Base-by-base conservation (phyloP, 768 basidiomycete genomes). In the Podaxis sp. region DNA sequence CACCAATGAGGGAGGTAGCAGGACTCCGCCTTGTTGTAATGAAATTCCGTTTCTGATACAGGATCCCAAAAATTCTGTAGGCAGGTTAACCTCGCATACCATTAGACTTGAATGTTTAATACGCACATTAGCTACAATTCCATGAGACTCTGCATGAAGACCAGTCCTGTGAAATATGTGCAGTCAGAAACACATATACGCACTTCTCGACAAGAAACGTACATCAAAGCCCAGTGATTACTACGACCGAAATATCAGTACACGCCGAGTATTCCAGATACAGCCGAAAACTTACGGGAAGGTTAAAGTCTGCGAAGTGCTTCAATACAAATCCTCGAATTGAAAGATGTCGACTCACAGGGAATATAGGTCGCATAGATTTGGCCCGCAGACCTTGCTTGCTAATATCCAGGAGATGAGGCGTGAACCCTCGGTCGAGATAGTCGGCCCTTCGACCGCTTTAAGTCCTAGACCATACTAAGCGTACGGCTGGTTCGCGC, bases 221-320 rank as follows among this genome's bases (percentile, higher is more conserved):
- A 93, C 92, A 96, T 87, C 40, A 96, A 71, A 2, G 88, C 75
- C 94, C 95, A 97, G 72, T 96, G 95, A 71, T 96, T 96, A 17
- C 91, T 94, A 48, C 15, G 44, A 48, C 15, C 30, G 8, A 36
- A 28, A 22, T 51, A 20, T 49, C 52, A 64, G 38, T 28, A 28
- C 55, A 64, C 44, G 68, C 54, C 15, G 12, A 15, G 50, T 52
- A 59, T 30, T 15, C 8, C 33, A 58, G 12, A 0, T 28, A 26
- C 6, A 63, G 44, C 44, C 8, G 15, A 64, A 30, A 22, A 81
- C 91, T 81, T 71, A 93, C 87, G 95, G 95, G 69, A 96, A 96
- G 2, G 95, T 96, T 67, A 95, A 73, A 1, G 93, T 92, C 91
- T 93, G 59, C 8, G 24, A 56, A n/a, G 38, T n/a, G 41, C 15